These are phyloP conservation scores for Calcarisporium arbuscula DNA, from an alignment of 2,329 filamentous ascomycete species.

Conservation along the genomic window DNA sequence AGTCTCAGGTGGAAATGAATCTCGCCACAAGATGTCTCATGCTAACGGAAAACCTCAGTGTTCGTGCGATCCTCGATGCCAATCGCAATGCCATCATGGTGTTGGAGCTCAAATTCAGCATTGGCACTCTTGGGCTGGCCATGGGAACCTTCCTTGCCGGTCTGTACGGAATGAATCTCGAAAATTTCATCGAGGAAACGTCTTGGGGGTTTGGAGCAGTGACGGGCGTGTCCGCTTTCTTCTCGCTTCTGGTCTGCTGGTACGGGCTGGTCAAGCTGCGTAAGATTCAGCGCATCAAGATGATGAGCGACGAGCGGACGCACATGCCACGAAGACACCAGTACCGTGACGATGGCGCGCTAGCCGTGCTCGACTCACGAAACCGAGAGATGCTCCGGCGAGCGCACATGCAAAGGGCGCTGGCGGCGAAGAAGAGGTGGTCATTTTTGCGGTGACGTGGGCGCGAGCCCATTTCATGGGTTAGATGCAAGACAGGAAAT, in stretches of 20 bases:
- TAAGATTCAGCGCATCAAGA: slow-evolving; percentile 80
- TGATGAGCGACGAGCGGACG: slow-evolving; percentile 51
- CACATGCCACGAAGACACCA: slow-evolving; percentile 31
- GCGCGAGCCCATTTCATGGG: too few relatives aligned
- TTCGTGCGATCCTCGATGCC: slow-evolving; percentile 93
- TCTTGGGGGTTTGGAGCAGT: slow-evolving; percentile 78
- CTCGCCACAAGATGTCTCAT: too few relatives aligned
- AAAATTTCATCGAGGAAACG: slow-evolving; percentile 96
- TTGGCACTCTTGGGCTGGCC: slow-evolving; percentile 88
- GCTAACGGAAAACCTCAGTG: slow-evolving; percentile 43
- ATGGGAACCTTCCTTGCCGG: slow-evolving; percentile 92
- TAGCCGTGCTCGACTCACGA: slow-evolving; percentile 45
- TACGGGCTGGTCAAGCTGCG: slow-evolving; percentile 81
- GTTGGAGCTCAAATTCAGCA: slow-evolving; percentile 91
- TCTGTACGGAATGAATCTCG: slow-evolving; percentile 99
- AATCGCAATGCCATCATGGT: slow-evolving; percentile 98
- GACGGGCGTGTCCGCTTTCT: slow-evolving; percentile 60
- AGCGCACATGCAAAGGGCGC: slow-evolving; percentile 43
- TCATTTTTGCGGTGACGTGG: slow-evolving; percentile 18
- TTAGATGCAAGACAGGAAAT: too few relatives aligned
- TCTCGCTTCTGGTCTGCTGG: slow-evolving; percentile 71
- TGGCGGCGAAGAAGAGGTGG: slow-evolving; percentile 26
- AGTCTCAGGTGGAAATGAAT: too few relatives aligned
- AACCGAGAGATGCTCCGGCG: slow-evolving; percentile 49
- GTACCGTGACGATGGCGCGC: slow-evolving; percentile 42